A percentile compares a stretch with the other conserved stretches of the same genome.
These are phyloP conservation scores for Capsicum rhomboideum DNA, from an alignment of 257 asterid species.

Conservation along the genomic window DNA sequence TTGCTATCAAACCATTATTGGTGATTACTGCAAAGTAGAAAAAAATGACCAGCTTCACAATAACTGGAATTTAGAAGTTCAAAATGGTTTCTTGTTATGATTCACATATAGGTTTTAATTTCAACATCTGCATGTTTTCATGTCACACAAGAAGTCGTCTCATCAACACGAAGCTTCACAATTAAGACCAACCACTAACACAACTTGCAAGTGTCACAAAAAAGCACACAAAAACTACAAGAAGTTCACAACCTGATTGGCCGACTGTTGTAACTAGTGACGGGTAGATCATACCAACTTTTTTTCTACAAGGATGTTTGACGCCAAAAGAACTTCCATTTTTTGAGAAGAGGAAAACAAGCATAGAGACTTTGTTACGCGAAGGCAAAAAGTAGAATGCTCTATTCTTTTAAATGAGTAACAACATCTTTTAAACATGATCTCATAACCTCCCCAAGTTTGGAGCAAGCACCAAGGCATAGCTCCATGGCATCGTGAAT, in stretches of 20 bases:
- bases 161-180: neutral
- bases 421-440: conserved; percentile 67
- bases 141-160: neutral
- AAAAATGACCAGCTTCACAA: neutral
- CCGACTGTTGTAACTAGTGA: neutral
- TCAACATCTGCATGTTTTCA: neutral
- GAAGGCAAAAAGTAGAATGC: neutral
- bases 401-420: conserved; percentile 33
- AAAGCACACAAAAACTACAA: neutral
- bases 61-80: neutral
- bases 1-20: no score
- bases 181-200: neutral
- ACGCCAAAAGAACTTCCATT: conserved; percentile 15
- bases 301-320: neutral
- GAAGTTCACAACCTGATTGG: neutral
- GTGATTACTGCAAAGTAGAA: no score
- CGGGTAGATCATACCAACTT: neutral
- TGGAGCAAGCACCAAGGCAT: conserved; percentile 85
- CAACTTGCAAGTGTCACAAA: neutral
- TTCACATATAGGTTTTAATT: neutral
- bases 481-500: conserved; percentile 85
- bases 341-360: conserved; percentile 73
- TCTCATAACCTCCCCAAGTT: conserved; percentile 71
- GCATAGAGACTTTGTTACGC: neutral
- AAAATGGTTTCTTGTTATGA: neutral